Conservation (phyloP, 164 flowering plant genomes). For the Sextonia rubra region DNA sequence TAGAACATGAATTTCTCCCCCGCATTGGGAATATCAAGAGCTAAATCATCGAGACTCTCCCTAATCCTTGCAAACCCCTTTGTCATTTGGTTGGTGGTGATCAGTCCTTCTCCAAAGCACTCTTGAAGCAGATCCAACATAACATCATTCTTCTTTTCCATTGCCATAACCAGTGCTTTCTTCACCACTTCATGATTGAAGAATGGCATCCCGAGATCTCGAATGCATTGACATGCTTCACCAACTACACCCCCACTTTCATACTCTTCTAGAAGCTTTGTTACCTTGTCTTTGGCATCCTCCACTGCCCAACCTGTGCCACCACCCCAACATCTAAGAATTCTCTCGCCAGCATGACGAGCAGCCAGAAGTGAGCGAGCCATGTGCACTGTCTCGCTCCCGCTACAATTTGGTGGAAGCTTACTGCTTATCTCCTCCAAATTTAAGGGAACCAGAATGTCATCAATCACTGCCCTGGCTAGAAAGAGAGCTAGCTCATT, state of each 20-base stretch:
- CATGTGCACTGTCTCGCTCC: conserved; percentile 80
- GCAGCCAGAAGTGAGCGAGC: conserved; percentile 76
- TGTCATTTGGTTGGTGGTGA: conserved; percentile 89
- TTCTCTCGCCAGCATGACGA: conserved; percentile 98
- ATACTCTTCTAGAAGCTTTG: conserved; percentile 86
- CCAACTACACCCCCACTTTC: conserved; percentile 86
- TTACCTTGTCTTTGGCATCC: conserved; percentile 95
- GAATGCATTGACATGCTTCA: conserved; percentile 93
- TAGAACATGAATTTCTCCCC: conserved; percentile 63
- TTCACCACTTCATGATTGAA: conserved; percentile 98
- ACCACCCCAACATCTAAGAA: conserved; percentile 97
- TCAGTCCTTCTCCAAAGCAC: conserved; percentile 82
- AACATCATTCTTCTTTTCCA: conserved; percentile 94
- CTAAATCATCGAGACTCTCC: conserved; percentile 85
- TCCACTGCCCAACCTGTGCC: conserved; percentile 99
- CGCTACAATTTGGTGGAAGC: conserved; percentile 65
- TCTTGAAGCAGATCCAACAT: conserved; percentile 82
- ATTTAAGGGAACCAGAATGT: conserved; percentile 85
- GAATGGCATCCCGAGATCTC: conserved; percentile 94
- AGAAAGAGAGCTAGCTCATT: conserved; percentile 85
- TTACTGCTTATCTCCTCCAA: conserved; percentile 70
- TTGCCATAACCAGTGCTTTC: conserved; percentile 93
- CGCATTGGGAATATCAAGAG: conserved; percentile 96
- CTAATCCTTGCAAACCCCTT: conserved; percentile 76
- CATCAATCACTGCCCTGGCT: conserved; percentile 95